Base-by-base conservation (phyloP, 2,329 filamentous ascomycete species). In the Penicillium frequentans region DNA sequence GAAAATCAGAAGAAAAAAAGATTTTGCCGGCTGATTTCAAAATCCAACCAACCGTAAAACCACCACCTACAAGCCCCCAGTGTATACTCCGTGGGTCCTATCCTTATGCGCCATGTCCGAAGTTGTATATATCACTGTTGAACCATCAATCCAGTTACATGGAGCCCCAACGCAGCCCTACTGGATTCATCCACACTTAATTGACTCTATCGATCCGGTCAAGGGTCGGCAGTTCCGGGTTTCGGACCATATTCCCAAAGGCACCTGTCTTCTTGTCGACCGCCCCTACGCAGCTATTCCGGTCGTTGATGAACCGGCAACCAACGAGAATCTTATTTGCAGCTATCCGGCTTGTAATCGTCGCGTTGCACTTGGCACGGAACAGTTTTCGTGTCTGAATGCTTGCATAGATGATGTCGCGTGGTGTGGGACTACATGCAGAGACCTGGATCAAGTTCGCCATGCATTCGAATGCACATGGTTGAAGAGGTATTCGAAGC, bases 221-320 rank as follows among this genome's bases (percentile, higher is more conserved):
- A 73, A 72, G 54, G 70, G 70, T 49, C 70, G 70, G n/a, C 68
- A 71, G 55, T 61, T 73, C 5, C 68, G 63, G 9, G 67, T 60
- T 27, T 65, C 67, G 6, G 52, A 58, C 13, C 59, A 54, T 23
- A 62, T 73, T 31, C 60, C 58, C 23, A 60, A 66, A 60, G 68
- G 67, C 47, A 60, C 68, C 39, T 55, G 64, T 27, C 57, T 73
- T 19, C 61, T 72, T 6, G 52, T 72, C 23, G 70, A 72, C 47
- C 58, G 52, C 45, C 68, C 70, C n/a, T 72, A 71, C 45, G 67
- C 69, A 44, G 50, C 70, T 21, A 70, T 72, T 27, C 69, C 70
- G 11, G 68, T 67, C 23, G 68, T 71, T 16, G 69, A 71, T 55
- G 49, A 67, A 14, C 68, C 68, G 13, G 49, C 54, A 1, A 33